A percentile compares a stretch with the other conserved stretches of the same genome.
Evolutionary conservation across 2,329 filamentous ascomycete species (phyloP).

Genomic region (Aspergillus carbonarius): DNA sequence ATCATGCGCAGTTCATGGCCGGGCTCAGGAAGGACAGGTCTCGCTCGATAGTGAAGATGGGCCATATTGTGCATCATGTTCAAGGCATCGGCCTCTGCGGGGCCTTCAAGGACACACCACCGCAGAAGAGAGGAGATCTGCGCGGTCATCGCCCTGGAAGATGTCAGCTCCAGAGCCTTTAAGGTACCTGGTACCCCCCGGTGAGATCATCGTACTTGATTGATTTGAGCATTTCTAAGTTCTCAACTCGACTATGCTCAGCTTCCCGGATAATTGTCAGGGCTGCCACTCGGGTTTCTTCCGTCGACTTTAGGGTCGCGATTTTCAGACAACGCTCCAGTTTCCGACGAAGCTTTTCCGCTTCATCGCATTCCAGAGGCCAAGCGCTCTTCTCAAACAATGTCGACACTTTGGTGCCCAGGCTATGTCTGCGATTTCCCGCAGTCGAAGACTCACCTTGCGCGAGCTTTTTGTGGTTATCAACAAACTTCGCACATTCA

Average conservation of each 20-base stretch:
- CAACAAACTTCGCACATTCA: constrained; percentile 8
- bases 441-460: background rate
- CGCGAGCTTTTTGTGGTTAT: constrained; percentile 2
- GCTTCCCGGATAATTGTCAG: background rate
- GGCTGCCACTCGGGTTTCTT: constrained; percentile 6
- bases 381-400: constrained; percentile 11
- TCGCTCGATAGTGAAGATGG: background rate
- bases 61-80: constrained; percentile 5
- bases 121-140: constrained; percentile 11
- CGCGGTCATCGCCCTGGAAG: constrained; percentile 11
- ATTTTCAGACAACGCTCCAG: constrained; percentile 15
- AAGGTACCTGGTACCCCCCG: no score
- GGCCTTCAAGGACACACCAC: constrained; percentile 7
- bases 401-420: background rate
- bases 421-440: background rate
- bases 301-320: constrained; percentile 10
- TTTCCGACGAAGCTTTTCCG: constrained; percentile 7
- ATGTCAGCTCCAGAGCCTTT: background rate
- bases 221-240: constrained; percentile 11
- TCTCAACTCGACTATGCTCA: constrained; percentile 5
- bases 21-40: constrained; percentile 5
- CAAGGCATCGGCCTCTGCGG: background rate
- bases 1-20: constrained; percentile 3
- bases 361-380: constrained; percentile 14
- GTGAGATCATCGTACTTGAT: constrained; percentile 6